Evolutionary conservation across 805 yeast species (phyloP).

Genomic region (Kazachstania viticola): DNA sequence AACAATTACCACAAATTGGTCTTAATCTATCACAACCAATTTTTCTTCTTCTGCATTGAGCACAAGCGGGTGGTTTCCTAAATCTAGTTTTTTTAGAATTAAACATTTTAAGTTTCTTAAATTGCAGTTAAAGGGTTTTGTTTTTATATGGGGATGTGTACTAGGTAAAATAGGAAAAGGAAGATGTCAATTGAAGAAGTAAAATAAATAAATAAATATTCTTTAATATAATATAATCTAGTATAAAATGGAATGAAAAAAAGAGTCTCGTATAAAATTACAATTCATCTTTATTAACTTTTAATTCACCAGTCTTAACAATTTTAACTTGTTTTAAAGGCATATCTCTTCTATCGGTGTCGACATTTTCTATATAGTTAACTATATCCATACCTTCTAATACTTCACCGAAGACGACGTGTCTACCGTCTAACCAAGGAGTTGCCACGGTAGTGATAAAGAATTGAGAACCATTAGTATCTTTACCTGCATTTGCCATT

Average conservation of each 20-base stretch:
- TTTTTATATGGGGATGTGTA: too few relatives aligned
- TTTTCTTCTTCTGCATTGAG: slow-evolving; percentile 24
- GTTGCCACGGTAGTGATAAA: slow-evolving; percentile 80
- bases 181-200: too few relatives aligned
- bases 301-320: slow-evolving; percentile 53
- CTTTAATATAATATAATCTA: too few relatives aligned
- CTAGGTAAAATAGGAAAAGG: too few relatives aligned
- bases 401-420: slow-evolving; percentile 95
- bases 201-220: too few relatives aligned
- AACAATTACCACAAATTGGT: slow-evolving; percentile 33
- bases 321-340: slow-evolving; percentile 61
- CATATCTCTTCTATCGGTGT: slow-evolving; percentile 58
- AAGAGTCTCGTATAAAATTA: too few relatives aligned
- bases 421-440: slow-evolving; percentile 85
- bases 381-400: slow-evolving; percentile 80
- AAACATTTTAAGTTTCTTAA: too few relatives aligned
- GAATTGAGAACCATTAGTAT: slow-evolving; percentile 89
- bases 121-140: too few relatives aligned
- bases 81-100: slow-evolving; percentile 4
- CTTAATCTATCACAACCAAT: slow-evolving; percentile 34
- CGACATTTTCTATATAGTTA: slow-evolving; percentile 56
- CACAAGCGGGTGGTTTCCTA: slow-evolving; percentile 15
- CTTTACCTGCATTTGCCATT: slow-evolving; percentile 71
- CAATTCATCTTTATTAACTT: slow-evolving; percentile 2
- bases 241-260: too few relatives aligned